These are phyloP conservation scores for Aegle marmelos DNA, from an alignment of 345 rosid genomes.

Conservation along the genomic window DNA sequence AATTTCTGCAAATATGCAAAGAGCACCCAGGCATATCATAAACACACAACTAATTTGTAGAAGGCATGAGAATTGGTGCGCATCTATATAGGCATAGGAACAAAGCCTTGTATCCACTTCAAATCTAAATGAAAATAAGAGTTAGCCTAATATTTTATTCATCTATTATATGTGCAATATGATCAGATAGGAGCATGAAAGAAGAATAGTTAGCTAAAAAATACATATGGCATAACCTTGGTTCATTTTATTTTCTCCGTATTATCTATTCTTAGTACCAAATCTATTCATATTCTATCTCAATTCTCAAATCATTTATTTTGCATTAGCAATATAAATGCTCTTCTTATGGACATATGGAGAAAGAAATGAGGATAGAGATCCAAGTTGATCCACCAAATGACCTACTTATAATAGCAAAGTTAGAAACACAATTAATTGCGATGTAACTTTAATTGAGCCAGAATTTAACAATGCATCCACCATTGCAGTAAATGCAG, in stretches of 20 bases:
- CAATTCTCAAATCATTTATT: background rate
- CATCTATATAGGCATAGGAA: constrained; percentile 1
- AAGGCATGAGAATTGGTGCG: background rate
- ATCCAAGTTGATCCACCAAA: background rate
- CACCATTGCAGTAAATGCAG: constrained; percentile 61
- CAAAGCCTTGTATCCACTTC: background rate
- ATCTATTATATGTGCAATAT: background rate
- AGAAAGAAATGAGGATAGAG: background rate
- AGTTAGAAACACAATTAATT: constrained; percentile 10
- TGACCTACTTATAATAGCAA: background rate
- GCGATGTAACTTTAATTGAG: constrained; percentile 46
- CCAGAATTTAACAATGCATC: constrained; percentile 67
- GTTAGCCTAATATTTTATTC: background rate
- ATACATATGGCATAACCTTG: background rate
- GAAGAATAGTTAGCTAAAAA: background rate
- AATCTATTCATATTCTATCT: background rate
- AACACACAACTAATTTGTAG: background rate
- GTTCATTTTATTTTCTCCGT: background rate
- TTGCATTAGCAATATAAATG: background rate
- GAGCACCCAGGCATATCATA: constrained; percentile 45
- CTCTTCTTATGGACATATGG: background rate
- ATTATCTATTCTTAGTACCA: too few species aligned
- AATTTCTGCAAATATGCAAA: constrained; percentile 77
- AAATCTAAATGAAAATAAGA: background rate
- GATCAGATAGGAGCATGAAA: background rate